Evolutionary conservation across 257 asterid genomes (phyloP).

Genomic region (Knoxia roxburghii): DNA sequence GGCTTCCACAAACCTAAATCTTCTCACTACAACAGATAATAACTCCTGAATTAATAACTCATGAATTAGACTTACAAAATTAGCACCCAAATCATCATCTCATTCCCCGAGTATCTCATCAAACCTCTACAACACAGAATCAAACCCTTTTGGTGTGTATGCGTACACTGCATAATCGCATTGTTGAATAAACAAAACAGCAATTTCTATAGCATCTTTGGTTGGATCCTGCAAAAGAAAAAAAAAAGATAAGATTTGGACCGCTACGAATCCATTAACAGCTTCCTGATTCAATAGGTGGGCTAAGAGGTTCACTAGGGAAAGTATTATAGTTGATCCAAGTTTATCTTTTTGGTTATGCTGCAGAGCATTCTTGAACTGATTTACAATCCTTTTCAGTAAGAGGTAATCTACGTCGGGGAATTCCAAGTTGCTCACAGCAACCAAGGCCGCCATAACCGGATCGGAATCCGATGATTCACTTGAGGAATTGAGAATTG

Average conservation of each 20-base stretch:
- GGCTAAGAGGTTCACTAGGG: conserved; percentile 17
- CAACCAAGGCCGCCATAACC: conserved; percentile 24
- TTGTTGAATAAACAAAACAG: conserved; percentile 24
- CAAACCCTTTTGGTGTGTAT: conserved; percentile 19
- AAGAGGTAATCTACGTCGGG: conserved; percentile 31
- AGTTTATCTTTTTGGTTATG: conserved; percentile 1
- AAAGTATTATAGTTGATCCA: not conserved
- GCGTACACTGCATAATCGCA: conserved; percentile 26
- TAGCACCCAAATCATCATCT: conserved; percentile 9
- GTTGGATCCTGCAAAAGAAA: conserved; percentile 18
- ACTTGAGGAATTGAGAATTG: conserved; percentile 15
- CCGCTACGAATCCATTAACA: conserved; percentile 9
- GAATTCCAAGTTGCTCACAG: conserved; percentile 15
- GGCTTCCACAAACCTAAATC: conserved; percentile 24
- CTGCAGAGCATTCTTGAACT: not conserved
- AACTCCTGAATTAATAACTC: too few species aligned
- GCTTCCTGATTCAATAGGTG: conserved; percentile 25
- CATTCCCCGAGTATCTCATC: conserved; percentile 18
- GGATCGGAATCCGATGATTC: not conserved
- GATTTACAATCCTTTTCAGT: conserved; percentile 21
- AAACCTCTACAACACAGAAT: conserved; percentile 29
- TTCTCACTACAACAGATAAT: conserved; percentile 12
- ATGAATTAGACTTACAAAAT: conserved; percentile 16
- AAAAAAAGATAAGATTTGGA: conserved; percentile 14
- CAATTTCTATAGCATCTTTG: conserved; percentile 29